Evolutionary conservation across 345 rosid species (phyloP), one percentile per base, ranked within the genome.

Genomic region (Rhizophora mangle): DNA sequence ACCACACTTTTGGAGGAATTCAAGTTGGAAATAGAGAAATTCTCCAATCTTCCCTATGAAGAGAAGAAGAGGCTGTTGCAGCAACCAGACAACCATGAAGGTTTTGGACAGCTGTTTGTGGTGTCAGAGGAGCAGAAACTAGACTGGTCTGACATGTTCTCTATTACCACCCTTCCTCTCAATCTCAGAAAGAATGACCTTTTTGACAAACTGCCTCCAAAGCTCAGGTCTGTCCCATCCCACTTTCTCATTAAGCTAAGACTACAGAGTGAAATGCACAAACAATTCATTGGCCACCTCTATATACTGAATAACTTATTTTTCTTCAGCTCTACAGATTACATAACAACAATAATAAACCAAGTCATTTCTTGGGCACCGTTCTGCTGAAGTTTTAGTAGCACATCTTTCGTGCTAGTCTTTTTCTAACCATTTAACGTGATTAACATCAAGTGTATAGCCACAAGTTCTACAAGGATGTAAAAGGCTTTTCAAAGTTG

Each of bases 111-210:
- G 74, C 68, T 78, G 15, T 74, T 86, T 58, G 89, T 86, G 52
- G 76, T 68, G 8, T 86, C 84, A 4, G 80, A 83, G 29, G 86
- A 86, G 61, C 87, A 86, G 73, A 86, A 82, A 69, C 79, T 86
- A n/a, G 87, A 83, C 54, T 86, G 89, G 89, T 82, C 79, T 8
- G 87, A 86, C 58, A 78, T 83, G 87, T 86, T 86, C 68, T 74
- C 36, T 54, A 30, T 80, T 6, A 74, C 80, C 27, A 85, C 83
- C 8, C 65, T 80, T 60, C 89, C 87, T 6, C 63, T 46, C 57
- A 5, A 73, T 68, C 68, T 82, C 10, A 76, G 83, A 60, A 76
- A 56, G 52, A 27, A 65, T 34, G 67, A 70, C 16, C 72, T 85
- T 24, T 80, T 83, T 34, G 64, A 74, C 3, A 80, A 86, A 56